phyloP scores from a whole-genome alignment of 306 rosid species.

The Fragaria iinumae region DNA sequence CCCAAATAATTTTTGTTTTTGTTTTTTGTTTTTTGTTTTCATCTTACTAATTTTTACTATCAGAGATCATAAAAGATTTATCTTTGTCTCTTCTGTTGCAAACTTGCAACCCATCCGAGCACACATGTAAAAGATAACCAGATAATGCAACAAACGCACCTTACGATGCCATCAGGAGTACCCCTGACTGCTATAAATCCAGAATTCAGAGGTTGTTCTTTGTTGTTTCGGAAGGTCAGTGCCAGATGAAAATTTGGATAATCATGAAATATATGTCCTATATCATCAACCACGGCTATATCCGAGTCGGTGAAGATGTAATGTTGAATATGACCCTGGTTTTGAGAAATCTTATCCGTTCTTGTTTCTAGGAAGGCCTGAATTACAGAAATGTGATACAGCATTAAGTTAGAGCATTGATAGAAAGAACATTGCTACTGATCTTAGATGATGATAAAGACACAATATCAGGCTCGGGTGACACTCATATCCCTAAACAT shows the following conservation, averaged over 20 bases:
- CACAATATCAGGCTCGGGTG: neutral
- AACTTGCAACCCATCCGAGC: conserved; percentile 8
- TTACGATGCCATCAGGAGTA: conserved; percentile 66
- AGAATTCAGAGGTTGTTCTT: conserved; percentile 87
- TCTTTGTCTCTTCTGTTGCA: neutral
- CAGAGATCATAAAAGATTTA: neutral
- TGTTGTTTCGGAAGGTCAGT: conserved; percentile 89
- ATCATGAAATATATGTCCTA: conserved; percentile 60
- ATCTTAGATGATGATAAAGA: neutral
- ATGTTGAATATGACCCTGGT: conserved; percentile 40
- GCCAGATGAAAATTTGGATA: conserved; percentile 74
- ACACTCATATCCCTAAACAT: neutral
- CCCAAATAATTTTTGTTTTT: no score
- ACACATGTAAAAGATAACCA: conserved; percentile 17
- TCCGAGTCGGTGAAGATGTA: conserved; percentile 93
- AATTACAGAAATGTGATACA: conserved; percentile 25
- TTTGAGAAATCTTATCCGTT: conserved; percentile 51
- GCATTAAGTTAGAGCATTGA: neutral
- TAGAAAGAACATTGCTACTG: neutral
- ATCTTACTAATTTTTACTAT: neutral
- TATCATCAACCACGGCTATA: conserved; percentile 75
- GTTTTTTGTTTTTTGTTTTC: neutral
- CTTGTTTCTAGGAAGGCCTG: conserved; percentile 75
- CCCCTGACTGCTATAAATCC: conserved; percentile 97
- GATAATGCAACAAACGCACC: conserved; percentile 39